These are phyloP conservation scores for Falciphora oryzae DNA, from an alignment of 2,329 filamentous ascomycete species.

Conservation along the genomic window DNA sequence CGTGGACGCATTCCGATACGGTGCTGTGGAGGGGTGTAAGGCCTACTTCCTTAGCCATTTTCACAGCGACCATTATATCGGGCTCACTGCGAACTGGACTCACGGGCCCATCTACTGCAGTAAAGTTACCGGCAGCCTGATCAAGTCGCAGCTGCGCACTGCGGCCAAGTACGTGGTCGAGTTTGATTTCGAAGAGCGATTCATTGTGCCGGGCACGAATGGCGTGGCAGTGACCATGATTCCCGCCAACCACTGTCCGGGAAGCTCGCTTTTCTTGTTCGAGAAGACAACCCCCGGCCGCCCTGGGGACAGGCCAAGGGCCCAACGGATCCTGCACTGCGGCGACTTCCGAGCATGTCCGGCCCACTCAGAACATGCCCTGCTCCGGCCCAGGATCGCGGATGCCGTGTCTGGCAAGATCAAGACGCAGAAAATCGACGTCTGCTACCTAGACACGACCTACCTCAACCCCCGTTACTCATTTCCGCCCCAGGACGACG, in stretches of 20 bases:
- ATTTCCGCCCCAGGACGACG: conserved; percentile 83
- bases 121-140: conserved; percentile 82
- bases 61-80: conserved; percentile 95
- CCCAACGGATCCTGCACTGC: conserved; percentile 84
- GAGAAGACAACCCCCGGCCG: conserved; percentile 61
- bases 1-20: conserved; percentile 94
- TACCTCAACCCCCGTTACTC: conserved; percentile 95
- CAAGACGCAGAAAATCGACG: conserved; percentile 81
- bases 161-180: conserved; percentile 79
- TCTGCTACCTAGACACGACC: conserved; percentile 95
- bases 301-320: conserved; percentile 42
- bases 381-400: conserved; percentile 68
- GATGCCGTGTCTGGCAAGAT: conserved; percentile 66
- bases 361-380: conserved; percentile 74
- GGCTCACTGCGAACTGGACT: conserved; percentile 78
- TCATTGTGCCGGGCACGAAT: conserved; percentile 74
- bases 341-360: conserved; percentile 92
- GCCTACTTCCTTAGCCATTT: conserved; percentile 98
- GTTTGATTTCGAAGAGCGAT: conserved; percentile 75
- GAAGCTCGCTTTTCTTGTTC: conserved; percentile 89
- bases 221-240: conserved; percentile 92
- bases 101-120: conserved; percentile 98
- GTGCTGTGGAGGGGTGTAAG: conserved; percentile 82
- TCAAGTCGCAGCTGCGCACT: conserved; percentile 79
- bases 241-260: conserved; percentile 92